phyloP scores from a whole-genome alignment of 2,329 filamentous ascomycete species.

The Boeremia lycopersici region DNA sequence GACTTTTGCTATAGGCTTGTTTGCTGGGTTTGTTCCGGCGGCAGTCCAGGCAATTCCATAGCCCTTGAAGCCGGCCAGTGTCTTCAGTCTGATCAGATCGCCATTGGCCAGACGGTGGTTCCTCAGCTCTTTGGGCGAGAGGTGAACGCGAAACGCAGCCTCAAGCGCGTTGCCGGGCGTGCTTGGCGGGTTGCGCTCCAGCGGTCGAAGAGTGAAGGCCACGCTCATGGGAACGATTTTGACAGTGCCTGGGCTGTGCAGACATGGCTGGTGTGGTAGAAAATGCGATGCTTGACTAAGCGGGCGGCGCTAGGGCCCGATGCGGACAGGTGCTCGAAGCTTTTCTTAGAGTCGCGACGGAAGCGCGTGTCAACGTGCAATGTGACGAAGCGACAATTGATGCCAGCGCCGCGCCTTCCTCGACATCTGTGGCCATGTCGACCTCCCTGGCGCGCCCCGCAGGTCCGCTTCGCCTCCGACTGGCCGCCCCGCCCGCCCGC shows the following conservation, averaged over 20 bases:
- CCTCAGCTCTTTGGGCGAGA: conserved; percentile 62
- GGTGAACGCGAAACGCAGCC: conserved; percentile 64
- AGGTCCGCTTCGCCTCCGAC: conserved; percentile 39
- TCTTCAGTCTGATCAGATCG: conserved; percentile 62
- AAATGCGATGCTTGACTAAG: conserved; percentile 28
- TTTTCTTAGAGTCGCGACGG: conserved; percentile 21
- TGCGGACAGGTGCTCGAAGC: conserved; percentile 21
- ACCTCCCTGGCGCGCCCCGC: conserved; percentile 48
- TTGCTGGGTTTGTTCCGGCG: conserved; percentile 49
- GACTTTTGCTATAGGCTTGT: conserved; percentile 61
- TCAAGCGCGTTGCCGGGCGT: conserved; percentile 56
- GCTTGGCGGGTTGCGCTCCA: conserved; percentile 53
- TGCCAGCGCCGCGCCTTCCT: conserved; percentile 51
- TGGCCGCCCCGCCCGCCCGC: conserved; percentile 20
- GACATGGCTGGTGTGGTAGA: conserved; percentile 12
- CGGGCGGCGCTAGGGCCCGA: conserved; percentile 13
- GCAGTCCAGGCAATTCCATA: conserved; percentile 69
- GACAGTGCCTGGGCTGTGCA: neutral
- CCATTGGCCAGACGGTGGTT: conserved; percentile 62
- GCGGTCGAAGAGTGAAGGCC: conserved; percentile 60
- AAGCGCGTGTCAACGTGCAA: conserved; percentile 32
- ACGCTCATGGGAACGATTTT: conserved; percentile 25
- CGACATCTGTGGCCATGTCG: conserved; percentile 52
- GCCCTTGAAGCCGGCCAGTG: conserved; percentile 51
- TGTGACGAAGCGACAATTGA: conserved; percentile 49